Percentiles rank a stretch among this genome's conserved stretches.
These are phyloP conservation scores for Phytophthora sp. DNA, from an alignment of 352 stramenopile species.

Conservation along the genomic window DNA sequence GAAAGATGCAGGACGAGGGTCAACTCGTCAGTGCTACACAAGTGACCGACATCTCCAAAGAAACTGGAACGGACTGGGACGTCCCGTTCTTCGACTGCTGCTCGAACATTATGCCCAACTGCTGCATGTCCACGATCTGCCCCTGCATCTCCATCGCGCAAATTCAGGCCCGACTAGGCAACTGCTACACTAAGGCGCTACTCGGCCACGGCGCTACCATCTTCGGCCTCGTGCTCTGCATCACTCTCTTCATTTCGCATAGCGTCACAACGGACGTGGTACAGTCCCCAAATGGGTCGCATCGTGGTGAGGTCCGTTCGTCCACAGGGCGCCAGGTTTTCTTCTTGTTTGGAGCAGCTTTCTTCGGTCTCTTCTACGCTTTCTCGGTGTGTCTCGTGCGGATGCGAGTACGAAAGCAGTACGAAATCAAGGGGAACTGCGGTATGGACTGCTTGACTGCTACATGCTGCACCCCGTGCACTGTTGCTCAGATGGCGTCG, in stretches of 20 bases:
- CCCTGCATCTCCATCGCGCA: constrained; percentile 51
- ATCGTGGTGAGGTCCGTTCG: constrained; percentile 10
- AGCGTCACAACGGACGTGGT: constrained; percentile 15
- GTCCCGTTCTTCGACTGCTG: constrained; percentile 49
- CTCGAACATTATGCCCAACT: constrained; percentile 45
- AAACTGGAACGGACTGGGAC: constrained; percentile 32
- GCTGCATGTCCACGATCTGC: constrained; percentile 45
- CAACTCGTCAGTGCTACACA: constrained; percentile 24
- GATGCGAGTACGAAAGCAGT: constrained; percentile 39
- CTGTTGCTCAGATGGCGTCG: constrained; percentile 64
- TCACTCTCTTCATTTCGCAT: constrained; percentile 40
- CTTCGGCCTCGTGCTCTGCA: constrained; percentile 40
- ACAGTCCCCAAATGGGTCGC: background rate
- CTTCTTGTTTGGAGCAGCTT: constrained; percentile 24
- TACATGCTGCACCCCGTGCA: constrained; percentile 47
- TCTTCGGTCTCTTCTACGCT: constrained; percentile 31
- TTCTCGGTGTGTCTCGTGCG: constrained; percentile 42
- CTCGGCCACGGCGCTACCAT: constrained; percentile 34
- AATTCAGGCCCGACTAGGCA: constrained; percentile 38
- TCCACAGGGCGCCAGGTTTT: constrained; percentile 22
- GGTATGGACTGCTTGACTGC: constrained; percentile 24
- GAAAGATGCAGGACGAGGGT: constrained; percentile 16
- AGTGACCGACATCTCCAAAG: constrained; percentile 21
- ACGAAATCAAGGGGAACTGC: constrained; percentile 47
- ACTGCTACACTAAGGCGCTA: constrained; percentile 35